Evolutionary conservation across 2,329 filamentous ascomycete genomes (phyloP), one percentile per base, ranked within the genome.

Genomic region (Biscogniauxia mediterranea): DNA sequence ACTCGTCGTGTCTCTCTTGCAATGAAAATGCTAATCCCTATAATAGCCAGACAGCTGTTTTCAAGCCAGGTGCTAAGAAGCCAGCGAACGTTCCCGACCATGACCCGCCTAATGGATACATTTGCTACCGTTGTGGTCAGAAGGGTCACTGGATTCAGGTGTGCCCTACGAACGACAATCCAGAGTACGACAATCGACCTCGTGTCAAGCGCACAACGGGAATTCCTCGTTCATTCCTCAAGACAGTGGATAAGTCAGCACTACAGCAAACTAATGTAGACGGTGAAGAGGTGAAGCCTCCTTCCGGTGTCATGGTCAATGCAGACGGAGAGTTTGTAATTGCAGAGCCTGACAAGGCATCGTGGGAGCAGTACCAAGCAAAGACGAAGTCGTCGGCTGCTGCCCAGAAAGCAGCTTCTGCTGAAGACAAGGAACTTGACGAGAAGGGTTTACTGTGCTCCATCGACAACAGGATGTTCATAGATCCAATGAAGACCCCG

Each of bases 111-210:
- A 90, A 91, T 57, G 93, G 93, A 57, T 99, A 99, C 76, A 89
- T 97, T 64, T 99, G 95, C 79, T 97, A 97, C 75, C 89, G 95
- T 55, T 99, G 95, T 77, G 91, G 93, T 64, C 90, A 97, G 76
- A 97, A 97, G 79, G 95, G 93, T n/a, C 95, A 99, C 76, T 99
- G 94, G 94, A 99, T 99, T 65, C 94, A 98, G 78, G 86, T 92
- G 57, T 99, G 95, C 73, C 95, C 95, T 6, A 99, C 94, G n/a
- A 99, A 99, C 75, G 92, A 97, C 75, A 93, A 99, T 68, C 94
- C 95, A 2, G 93, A 93, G 63, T 98, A 93, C 76, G 95, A 99
- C 78, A 93, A 93, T 68, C 90, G 92, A 58, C 92, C 93, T 55
- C 89, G 94, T 63, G 92, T 98, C 66, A 98, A 97, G 82, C 89